phyloP scores from a whole-genome alignment of 805 yeast genomes.

The Metschnikowia koreensis region DNA sequence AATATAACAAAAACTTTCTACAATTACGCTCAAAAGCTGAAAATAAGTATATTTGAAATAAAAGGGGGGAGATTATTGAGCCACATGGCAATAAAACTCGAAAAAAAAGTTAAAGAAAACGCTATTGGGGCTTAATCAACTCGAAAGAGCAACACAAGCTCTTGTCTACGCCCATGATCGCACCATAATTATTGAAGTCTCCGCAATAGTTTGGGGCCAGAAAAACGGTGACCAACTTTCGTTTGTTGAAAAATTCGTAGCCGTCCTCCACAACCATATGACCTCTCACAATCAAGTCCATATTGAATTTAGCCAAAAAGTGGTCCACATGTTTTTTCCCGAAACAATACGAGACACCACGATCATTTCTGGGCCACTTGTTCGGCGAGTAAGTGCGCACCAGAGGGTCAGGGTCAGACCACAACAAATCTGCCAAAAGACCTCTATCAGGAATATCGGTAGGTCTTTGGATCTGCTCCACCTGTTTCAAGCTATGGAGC shows the following conservation, averaged over 20 bases:
- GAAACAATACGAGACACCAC: slow-evolving; percentile 80
- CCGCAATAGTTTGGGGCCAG: slow-evolving; percentile 86
- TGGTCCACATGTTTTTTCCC: slow-evolving; percentile 70
- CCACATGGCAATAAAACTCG: background rate
- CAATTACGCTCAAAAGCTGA: background rate
- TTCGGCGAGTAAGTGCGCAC: slow-evolving; percentile 32
- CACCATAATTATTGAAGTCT: slow-evolving; percentile 77
- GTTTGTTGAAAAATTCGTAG: slow-evolving; percentile 73
- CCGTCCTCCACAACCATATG: slow-evolving; percentile 93
- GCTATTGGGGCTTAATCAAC: slow-evolving; percentile 54
- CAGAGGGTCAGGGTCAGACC: slow-evolving; percentile 75
- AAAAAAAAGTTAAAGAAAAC: background rate
- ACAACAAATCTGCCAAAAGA: slow-evolving; percentile 68
- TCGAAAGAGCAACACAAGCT: slow-evolving; percentile 70
- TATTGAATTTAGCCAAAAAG: slow-evolving; percentile 62
- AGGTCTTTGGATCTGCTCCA: slow-evolving; percentile 70
- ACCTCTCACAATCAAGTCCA: slow-evolving; percentile 77
- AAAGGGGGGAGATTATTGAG: background rate
- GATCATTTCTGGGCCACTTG: slow-evolving; percentile 79
- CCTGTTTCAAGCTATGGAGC: slow-evolving; percentile 60
- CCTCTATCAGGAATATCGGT: slow-evolving; percentile 85
- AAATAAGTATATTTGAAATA: background rate
- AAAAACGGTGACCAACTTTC: slow-evolving; percentile 74
- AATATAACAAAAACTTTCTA: background rate
- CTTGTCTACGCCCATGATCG: slow-evolving; percentile 71